Base-by-base conservation (phyloP, 768 basidiomycete species). In the Rhodotorula graminis region DNA sequence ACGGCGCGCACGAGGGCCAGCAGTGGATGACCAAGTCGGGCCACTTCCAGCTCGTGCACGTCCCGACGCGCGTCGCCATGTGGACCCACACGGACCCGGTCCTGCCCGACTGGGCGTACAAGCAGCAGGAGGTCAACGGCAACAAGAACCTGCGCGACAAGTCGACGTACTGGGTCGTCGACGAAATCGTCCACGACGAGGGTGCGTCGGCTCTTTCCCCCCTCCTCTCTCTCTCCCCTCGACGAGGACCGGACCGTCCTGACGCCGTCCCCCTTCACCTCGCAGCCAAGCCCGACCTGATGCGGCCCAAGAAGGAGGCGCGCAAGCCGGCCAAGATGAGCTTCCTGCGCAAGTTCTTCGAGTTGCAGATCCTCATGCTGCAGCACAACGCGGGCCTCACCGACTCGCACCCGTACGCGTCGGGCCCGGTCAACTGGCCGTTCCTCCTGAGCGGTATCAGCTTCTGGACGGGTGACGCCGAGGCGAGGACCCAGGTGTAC, bases 361-460 rank as follows among this genome's bases (percentile, higher is more conserved):
- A 99, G 81, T 84, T 98, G 46, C 96, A 99, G 79, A 82, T 95
- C 57, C 83, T 95, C 67, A 98, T 98, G 95, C 82, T 98, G 75
- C 93, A 96, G 80, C 96, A 99, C 84, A 99, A 99, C 78, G 94
- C 96, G n/a, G 96, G 93, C 31, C 84, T 99, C 74, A 95, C 93
- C 37, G 91, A 93, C n/a, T 91, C 90, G 9, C 96, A 99, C 80
- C 96, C 96, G 55, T 99, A 99, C 80, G 93, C 96, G 8, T 91
- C 90, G 70, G 85, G 85, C n/a, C 93, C 96, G 11, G 89, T 97
- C 82, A 93, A 95, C 80, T 99, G 96, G 96, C 96, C 96, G 12
- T 98, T 98, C 88, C 86, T 93, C 52, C 82, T 97, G 42, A 92
- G 85, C 73, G 96, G 96, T 61, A 98, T 99, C 83, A 94, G 92